Percentiles rank a stretch among this genome's conserved stretches.
phyloP scores from a whole-genome alignment of 2,329 filamentous ascomycete species.

The Beauveria rudraprayagi region DNA sequence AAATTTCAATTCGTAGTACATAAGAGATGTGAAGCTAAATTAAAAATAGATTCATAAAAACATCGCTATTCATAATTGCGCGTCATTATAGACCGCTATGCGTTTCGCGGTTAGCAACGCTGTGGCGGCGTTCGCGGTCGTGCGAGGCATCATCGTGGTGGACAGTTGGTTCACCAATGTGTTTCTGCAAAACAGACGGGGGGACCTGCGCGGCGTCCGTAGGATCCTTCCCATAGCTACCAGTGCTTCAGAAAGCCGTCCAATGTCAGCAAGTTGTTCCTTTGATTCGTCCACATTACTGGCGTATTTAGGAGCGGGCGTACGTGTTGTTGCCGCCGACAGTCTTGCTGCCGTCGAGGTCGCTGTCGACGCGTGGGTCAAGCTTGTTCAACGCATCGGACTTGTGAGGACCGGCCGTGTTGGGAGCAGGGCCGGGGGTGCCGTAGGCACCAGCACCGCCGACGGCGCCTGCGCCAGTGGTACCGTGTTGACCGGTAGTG shows the following conservation, averaged over 20 bases:
- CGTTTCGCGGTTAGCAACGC: conserved; percentile 39
- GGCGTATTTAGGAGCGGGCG: conserved; percentile 27
- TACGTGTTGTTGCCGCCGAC: conserved; percentile 44
- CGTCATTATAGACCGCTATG: conserved; percentile 36
- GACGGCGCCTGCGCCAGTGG: conserved; percentile 28
- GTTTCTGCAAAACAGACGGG: conserved; percentile 42
- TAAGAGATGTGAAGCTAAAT: neutral
- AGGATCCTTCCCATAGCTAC: conserved; percentile 29
- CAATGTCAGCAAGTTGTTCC: conserved; percentile 1
- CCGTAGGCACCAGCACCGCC: conserved; percentile 7
- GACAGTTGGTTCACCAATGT: conserved; percentile 38
- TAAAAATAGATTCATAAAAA: conserved; percentile 7
- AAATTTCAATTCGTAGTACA: conserved; percentile 1
- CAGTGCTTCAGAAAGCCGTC: neutral
- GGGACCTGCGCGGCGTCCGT: conserved; percentile 50
- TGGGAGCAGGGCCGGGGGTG: conserved; percentile 27
- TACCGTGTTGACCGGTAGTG: conserved; percentile 21
- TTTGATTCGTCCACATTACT: neutral
- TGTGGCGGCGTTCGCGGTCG: conserved; percentile 38
- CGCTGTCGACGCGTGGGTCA: conserved; percentile 47
- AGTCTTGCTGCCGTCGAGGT: conserved; percentile 47
- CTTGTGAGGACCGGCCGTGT: conserved; percentile 38
- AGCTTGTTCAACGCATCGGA: conserved; percentile 45
- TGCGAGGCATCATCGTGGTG: conserved; percentile 36
- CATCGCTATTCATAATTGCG: conserved; percentile 1